Evolutionary conservation across 179 eudicot species (phyloP).

Genomic region (Monotropa hypopitys): DNA sequence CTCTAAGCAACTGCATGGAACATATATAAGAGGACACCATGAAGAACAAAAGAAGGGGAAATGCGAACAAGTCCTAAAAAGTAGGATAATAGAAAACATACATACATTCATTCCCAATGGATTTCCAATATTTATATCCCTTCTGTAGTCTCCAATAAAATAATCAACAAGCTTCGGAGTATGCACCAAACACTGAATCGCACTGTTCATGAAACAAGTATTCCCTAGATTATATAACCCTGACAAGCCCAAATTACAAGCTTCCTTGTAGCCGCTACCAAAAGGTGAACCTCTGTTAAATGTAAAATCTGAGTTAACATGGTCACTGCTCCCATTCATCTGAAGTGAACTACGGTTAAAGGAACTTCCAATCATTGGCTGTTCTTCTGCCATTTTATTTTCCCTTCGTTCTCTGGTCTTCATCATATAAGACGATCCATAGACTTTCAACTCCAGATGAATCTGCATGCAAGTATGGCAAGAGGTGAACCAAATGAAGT

Average conservation of each 20-base stretch:
- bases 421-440: conserved; percentile 25
- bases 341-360: conserved; percentile 14
- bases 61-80: background rate
- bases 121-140: conserved; percentile 57
- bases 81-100: background rate
- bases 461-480: conserved; percentile 26
- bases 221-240: conserved; percentile 79
- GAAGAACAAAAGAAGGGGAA: background rate
- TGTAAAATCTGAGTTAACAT: conserved; percentile 14
- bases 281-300: conserved; percentile 8
- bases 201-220: conserved; percentile 87
- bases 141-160: conserved; percentile 69
- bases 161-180: conserved; percentile 71
- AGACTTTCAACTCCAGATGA: conserved; percentile 53
- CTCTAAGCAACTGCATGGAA: background rate
- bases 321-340: conserved; percentile 37
- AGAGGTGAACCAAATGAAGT: background rate
- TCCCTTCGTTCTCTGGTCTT: conserved; percentile 14
- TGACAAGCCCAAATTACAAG: conserved; percentile 46
- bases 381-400: conserved; percentile 19
- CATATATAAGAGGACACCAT: background rate
- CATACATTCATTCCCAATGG: conserved; percentile 73
- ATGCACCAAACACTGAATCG: conserved; percentile 82
- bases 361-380: conserved; percentile 15
- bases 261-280: conserved; percentile 19